phyloP scores from a whole-genome alignment of 768 basidiomycete species.

The Rhodosporidiobolus odoratus region DNA sequence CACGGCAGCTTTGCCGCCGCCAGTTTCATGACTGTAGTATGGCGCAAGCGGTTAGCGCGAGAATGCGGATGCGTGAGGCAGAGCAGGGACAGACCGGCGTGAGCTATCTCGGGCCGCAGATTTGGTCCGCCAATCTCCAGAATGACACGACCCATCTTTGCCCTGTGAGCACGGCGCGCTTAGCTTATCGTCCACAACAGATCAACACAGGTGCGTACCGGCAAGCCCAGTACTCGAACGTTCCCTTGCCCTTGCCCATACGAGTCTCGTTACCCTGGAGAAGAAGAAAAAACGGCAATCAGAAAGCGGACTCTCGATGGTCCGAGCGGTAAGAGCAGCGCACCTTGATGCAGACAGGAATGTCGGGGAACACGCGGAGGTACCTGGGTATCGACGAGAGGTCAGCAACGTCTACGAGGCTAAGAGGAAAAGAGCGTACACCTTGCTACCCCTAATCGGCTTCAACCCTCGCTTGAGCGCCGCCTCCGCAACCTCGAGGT shows the following conservation, averaged over 20 bases:
- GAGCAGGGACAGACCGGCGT: constrained; percentile 61
- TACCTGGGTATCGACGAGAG: constrained; percentile 7
- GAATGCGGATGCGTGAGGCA: constrained; percentile 18
- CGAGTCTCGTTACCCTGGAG: constrained; percentile 91
- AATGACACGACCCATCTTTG: constrained; percentile 79
- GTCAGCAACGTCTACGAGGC: background rate
- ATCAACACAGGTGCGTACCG: constrained; percentile 53
- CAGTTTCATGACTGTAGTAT: constrained; percentile 66
- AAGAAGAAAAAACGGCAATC: background rate
- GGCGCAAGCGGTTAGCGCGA: constrained; percentile 6
- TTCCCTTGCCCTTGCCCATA: constrained; percentile 99
- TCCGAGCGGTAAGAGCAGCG: constrained; percentile 24
- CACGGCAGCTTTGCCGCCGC: constrained; percentile 84
- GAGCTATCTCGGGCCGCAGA: constrained; percentile 84
- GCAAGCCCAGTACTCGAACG: constrained; percentile 95
- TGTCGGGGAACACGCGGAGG: constrained; percentile 87
- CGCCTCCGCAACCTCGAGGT: constrained; percentile 77
- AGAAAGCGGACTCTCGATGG: background rate
- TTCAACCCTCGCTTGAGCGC: constrained; percentile 86
- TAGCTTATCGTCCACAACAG: background rate
- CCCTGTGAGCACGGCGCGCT: constrained; percentile 53
- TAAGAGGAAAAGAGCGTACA: constrained; percentile 50
- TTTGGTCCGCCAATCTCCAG: constrained; percentile 88
- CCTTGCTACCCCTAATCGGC: constrained; percentile 76
- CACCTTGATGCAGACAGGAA: constrained; percentile 95